Conservation (phyloP, 2,329 filamentous ascomycete species). For the Trichoderma gracile region DNA sequence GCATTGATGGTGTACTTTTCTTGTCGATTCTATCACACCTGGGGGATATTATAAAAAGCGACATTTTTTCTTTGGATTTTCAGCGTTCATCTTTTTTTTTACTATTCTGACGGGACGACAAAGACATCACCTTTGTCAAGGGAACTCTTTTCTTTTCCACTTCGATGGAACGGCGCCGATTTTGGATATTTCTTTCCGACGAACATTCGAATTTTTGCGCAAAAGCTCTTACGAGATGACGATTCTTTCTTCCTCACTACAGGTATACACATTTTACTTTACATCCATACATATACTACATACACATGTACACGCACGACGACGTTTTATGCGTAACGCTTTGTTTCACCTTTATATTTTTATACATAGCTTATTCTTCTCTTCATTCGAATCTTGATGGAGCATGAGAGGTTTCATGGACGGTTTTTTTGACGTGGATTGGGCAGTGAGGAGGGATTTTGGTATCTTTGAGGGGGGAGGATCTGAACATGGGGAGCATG, state of each 20-base stretch:
- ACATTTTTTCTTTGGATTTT: slow-evolving; percentile 1
- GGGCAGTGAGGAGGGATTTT: neutral
- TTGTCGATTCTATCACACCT: neutral
- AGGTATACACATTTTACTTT: neutral
- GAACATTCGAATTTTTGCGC: neutral
- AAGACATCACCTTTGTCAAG: neutral
- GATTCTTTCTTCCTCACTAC: slow-evolving; percentile 11
- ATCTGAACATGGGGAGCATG: neutral
- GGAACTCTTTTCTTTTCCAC: neutral
- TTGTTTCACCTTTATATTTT: neutral
- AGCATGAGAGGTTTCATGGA: neutral
- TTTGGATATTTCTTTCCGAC: neutral
- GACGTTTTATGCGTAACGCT: slow-evolving; percentile 20
- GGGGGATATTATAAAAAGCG: slow-evolving; percentile 4
- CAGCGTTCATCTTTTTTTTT: neutral
- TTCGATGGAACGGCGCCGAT: neutral
- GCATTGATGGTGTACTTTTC: slow-evolving; percentile 34
- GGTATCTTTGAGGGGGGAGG: neutral
- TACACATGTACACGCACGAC: neutral
- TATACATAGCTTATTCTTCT: neutral
- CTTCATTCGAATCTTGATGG: neutral
- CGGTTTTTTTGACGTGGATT: neutral
- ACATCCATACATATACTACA: neutral
- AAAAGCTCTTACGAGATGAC: slow-evolving; percentile 27
- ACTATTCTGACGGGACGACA: slow-evolving; percentile 22